A percentile compares a stretch with the other conserved stretches of the same genome.
Evolutionary conservation across 441 rosid species (phyloP).

Genomic region (Arabidopsis hybrid): DNA sequence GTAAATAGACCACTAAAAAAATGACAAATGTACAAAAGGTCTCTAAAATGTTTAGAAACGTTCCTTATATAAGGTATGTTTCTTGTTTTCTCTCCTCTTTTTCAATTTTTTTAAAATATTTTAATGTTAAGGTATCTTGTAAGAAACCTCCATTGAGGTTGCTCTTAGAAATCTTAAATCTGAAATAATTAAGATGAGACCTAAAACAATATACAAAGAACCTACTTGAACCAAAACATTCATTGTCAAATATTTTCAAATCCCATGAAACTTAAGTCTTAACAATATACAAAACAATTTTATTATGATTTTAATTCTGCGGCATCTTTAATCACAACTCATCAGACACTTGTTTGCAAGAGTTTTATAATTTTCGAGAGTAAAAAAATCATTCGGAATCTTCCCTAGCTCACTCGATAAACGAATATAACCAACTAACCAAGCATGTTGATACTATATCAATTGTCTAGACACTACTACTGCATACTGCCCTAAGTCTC

Average conservation of each 20-base stretch:
- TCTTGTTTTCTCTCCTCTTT: too few relatives aligned
- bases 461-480: slow-evolving; percentile 25
- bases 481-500: slow-evolving; percentile 18
- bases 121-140: too few relatives aligned
- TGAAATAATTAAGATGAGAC: background rate
- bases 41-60: too few relatives aligned
- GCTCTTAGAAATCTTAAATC: too few relatives aligned
- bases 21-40: too few relatives aligned
- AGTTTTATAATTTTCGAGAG: background rate
- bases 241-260: background rate
- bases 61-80: too few relatives aligned
- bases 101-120: too few relatives aligned
- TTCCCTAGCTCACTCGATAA: background rate
- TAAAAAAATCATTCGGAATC: background rate
- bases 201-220: background rate
- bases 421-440: background rate
- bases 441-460: slow-evolving; percentile 7
- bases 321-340: background rate
- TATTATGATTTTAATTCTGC: background rate
- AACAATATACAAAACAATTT: too few relatives aligned
- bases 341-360: background rate
- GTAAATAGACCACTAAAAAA: too few relatives aligned
- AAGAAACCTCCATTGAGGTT: too few relatives aligned
- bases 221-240: background rate
- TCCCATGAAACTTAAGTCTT: too few relatives aligned